Conservation (phyloP, 495 filamentous ascomycete species). For the Margaritispora aquatica region DNA sequence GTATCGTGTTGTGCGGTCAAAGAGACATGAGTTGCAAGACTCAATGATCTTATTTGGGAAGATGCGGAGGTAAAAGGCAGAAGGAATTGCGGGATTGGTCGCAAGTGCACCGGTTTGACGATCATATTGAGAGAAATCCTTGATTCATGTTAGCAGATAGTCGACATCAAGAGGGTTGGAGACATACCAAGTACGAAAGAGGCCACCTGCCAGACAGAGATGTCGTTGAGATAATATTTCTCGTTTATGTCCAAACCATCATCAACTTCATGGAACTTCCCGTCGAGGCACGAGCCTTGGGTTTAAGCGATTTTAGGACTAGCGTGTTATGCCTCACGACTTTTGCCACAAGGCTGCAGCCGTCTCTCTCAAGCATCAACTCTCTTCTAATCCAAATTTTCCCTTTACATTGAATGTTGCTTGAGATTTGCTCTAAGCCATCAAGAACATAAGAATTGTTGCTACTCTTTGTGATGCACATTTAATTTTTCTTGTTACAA, state of each 20-base stretch:
- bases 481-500: too few species aligned
- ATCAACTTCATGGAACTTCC: neutral
- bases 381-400: too few species aligned
- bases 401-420: too few species aligned
- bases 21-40: neutral
- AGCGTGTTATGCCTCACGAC: too few species aligned
- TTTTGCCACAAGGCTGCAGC: neutral
- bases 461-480: too few species aligned
- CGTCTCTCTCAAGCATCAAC: neutral
- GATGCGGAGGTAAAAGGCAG: constrained; percentile 19
- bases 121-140: constrained; percentile 14
- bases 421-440: too few species aligned
- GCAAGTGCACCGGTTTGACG: constrained; percentile 11
- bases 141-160: neutral
- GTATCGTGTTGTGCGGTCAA: neutral
- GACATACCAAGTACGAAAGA: neutral
- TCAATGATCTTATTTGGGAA: neutral
- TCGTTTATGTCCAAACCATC: neutral
- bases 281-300: neutral
- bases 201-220: neutral
- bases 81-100: constrained; percentile 23
- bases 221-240: constrained; percentile 3
- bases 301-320: neutral
- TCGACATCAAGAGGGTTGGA: neutral
- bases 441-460: too few species aligned